Conservation (phyloP, 2,329 filamentous ascomycete species). For the Talaromyces pinophilus region DNA sequence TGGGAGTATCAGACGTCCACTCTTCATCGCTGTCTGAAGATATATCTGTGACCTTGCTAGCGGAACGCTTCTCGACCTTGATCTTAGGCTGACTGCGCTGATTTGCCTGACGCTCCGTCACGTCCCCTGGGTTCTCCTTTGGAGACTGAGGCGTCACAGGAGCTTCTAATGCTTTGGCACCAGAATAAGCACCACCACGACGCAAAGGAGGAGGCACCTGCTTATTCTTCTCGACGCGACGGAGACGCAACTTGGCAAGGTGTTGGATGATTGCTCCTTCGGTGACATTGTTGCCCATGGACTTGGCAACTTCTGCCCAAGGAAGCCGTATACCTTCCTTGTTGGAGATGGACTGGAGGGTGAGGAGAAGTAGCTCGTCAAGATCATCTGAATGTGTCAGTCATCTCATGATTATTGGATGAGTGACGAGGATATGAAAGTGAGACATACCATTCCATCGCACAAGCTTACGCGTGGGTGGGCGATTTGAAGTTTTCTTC, state of each 20-base stretch:
- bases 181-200: constrained; percentile 31
- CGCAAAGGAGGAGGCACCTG: constrained; percentile 44
- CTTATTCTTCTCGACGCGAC: constrained; percentile 36
- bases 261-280: constrained; percentile 52
- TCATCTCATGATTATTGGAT: neutral
- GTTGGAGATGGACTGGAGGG: constrained; percentile 46
- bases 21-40: constrained; percentile 11
- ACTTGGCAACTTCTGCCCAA: constrained; percentile 43
- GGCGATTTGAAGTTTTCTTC: constrained; percentile 29
- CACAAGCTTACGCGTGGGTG: constrained; percentile 40
- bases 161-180: constrained; percentile 19
- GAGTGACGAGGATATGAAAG: neutral
- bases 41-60: constrained; percentile 14
- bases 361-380: constrained; percentile 47
- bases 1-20: constrained; percentile 9
- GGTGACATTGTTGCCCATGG: constrained; percentile 44
- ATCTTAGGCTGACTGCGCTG: constrained; percentile 10
- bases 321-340: constrained; percentile 42
- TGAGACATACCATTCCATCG: constrained; percentile 46
- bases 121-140: neutral
- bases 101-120: constrained; percentile 1
- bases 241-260: constrained; percentile 46
- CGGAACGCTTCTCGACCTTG: constrained; percentile 20
- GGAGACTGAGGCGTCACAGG: neutral
- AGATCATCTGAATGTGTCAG: constrained; percentile 39